phyloP scores from a whole-genome alignment of 2,329 filamentous ascomycete species.

The Ophiostoma tasmaniense region DNA sequence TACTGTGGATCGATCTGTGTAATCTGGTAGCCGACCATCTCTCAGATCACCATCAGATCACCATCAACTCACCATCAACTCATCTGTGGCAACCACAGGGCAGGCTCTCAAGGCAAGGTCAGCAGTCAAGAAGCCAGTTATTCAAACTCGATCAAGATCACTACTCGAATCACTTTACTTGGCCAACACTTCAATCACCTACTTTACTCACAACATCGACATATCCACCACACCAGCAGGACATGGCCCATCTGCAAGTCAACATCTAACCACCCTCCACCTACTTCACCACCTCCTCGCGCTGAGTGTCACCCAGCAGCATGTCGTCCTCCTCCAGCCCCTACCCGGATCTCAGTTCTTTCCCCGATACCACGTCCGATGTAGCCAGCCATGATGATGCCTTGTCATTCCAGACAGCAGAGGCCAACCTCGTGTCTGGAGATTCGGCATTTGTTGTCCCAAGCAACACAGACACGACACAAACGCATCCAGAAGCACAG shows the following conservation, averaged over 20 bases:
- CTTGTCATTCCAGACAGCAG: neutral
- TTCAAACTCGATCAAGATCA: neutral
- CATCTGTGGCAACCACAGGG: neutral
- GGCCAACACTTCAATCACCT: neutral
- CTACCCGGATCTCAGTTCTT: constrained; percentile 18
- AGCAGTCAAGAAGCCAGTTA: neutral
- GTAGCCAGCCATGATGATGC: neutral
- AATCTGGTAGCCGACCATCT: neutral
- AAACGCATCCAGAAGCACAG: neutral
- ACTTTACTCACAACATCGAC: neutral
- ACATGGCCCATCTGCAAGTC: constrained; percentile 6
- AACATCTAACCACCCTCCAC: neutral
- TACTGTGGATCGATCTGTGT: neutral
- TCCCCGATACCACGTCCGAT: neutral
- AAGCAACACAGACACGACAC: neutral
- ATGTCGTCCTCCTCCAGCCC: constrained; percentile 13
- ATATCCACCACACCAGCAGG: neutral
- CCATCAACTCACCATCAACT: neutral
- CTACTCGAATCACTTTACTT: neutral
- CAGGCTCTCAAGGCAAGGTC: neutral
- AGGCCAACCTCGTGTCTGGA: neutral
- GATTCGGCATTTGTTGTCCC: neutral
- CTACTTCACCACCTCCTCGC: neutral
- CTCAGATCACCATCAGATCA: neutral
- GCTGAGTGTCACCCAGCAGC: neutral